Evolutionary conservation across 768 basidiomycete species (phyloP).

Genomic region (Boletus huronensis): DNA sequence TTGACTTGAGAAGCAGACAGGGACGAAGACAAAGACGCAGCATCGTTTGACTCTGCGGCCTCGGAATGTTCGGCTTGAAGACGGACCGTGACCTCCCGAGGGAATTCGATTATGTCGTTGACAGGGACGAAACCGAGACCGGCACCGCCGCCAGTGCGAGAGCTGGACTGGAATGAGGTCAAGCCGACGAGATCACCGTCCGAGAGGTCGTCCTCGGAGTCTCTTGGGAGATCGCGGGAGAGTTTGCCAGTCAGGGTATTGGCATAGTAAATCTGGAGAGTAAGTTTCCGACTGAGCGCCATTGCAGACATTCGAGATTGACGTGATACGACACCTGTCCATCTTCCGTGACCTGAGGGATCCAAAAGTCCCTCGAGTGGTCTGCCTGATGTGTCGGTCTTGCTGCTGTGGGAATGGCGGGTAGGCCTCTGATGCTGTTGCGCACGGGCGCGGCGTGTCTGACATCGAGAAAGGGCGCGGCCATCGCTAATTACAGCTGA

Average conservation of each 20-base stretch:
- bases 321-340: slow-evolving; percentile 61
- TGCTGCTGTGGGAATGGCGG: slow-evolving; percentile 22
- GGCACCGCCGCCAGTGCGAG: slow-evolving; percentile 47
- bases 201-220: slow-evolving; percentile 53
- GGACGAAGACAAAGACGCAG: background rate
- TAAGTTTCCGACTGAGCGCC: background rate
- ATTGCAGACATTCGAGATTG: background rate
- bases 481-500: slow-evolving; percentile 16
- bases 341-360: slow-evolving; percentile 75
- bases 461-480: slow-evolving; percentile 5
- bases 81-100: background rate
- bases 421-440: slow-evolving; percentile 29
- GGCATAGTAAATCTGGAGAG: slow-evolving; percentile 80
- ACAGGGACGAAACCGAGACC: slow-evolving; percentile 42
- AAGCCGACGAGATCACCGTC: slow-evolving; percentile 56
- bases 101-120: slow-evolving; percentile 6
- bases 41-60: background rate
- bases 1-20: background rate
- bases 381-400: slow-evolving; percentile 1
- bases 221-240: slow-evolving; percentile 76
- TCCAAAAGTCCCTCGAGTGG: slow-evolving; percentile 76
- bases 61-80: background rate
- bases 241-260: slow-evolving; percentile 81
- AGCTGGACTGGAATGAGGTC: slow-evolving; percentile 46
- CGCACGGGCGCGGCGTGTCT: slow-evolving; percentile 3